Percentiles rank a stretch among this genome's conserved stretches.
These are phyloP conservation scores for Chlamydomonas incerta DNA, from an alignment of 139 green algal genomes.

Conservation along the genomic window DNA sequence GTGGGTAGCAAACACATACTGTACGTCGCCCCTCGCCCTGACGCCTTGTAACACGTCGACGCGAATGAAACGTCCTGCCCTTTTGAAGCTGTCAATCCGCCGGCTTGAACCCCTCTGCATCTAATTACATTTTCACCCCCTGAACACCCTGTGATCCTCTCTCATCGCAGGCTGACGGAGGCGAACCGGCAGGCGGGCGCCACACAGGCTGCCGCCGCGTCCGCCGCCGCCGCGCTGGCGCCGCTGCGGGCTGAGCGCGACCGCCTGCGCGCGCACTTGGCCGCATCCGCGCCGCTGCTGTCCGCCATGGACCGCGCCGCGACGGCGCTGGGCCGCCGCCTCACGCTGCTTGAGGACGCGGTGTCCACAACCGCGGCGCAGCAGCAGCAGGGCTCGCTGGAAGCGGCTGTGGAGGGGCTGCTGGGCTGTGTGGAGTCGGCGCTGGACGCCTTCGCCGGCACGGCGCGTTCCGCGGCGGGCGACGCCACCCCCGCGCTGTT, in stretches of 20 bases:
- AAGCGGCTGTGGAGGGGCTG: conserved; percentile 6
- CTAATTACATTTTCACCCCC: no score
- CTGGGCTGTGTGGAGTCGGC: neutral
- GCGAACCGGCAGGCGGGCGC: neutral
- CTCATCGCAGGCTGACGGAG: neutral
- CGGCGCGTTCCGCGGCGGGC: conserved; percentile 8
- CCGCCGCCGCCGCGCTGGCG: neutral
- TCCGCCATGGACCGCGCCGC: neutral
- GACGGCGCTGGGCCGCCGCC: neutral
- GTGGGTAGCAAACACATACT: no score
- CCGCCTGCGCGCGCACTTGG: conserved; percentile 6
- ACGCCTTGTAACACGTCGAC: no score
- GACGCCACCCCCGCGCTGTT: conserved; percentile 14
- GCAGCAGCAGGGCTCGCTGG: conserved; percentile 1
- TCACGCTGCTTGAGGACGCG: neutral
- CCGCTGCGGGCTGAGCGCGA: neutral
- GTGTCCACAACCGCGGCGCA: neutral
- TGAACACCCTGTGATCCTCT: no score
- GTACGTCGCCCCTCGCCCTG: no score
- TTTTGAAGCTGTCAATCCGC: no score
- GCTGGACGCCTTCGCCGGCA: neutral
- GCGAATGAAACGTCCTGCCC: no score
- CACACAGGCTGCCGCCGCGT: neutral
- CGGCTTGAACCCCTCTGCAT: no score
- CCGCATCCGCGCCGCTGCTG: conserved; percentile 10